Evolutionary conservation across 1,139 yeast genomes (phyloP), one percentile per base, ranked within the genome.

Genomic region (Yamadazyma dendronema): DNA sequence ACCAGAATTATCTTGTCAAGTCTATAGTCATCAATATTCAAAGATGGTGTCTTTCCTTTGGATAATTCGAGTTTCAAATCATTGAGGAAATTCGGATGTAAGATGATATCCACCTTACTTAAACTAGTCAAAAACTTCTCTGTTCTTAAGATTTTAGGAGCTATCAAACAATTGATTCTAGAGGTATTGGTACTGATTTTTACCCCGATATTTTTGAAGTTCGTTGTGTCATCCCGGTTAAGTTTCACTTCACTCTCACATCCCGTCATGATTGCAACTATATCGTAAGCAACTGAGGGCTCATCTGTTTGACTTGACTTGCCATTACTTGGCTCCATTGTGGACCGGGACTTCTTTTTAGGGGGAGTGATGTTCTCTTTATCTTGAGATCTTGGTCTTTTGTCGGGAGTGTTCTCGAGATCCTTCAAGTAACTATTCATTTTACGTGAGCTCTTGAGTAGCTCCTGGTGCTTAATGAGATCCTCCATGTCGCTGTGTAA

Each of bases 61-160:
- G 29, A 5, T n/a, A 48, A 30, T n/a, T 35, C 35, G 3, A 64
- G 37, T 41, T 77, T 46, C 0, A 77, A 63, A 31, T 73, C 77
- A 11, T 54, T 51, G 16, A 77, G 47, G 41, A 67, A 76, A n/a
- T 56, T 52, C 0, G 81, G 81, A 39, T 74, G 77, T 2, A 77
- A 47, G 13, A 82, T 69, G 19, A 57, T 52, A 11, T 52, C 44
- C 2, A 62, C 72, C 37, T 53, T 57, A 40, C 67, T 56, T 37
- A 71, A 53, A 40, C 74, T 61, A 24, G 65, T 57, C 40, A 92
- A 67, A 53, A 90, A 90, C 59, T 92, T 92, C 42, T 85, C 95
- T 0, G 97, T 92, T 46, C 97, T 73, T 49, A 84, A 59, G 10
- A 84, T 72, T 43, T 80, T 79, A 1, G 97, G 96, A 0, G 97